These are phyloP conservation scores for Suillus variegatus DNA, from an alignment of 768 basidiomycete species.

Conservation along the genomic window DNA sequence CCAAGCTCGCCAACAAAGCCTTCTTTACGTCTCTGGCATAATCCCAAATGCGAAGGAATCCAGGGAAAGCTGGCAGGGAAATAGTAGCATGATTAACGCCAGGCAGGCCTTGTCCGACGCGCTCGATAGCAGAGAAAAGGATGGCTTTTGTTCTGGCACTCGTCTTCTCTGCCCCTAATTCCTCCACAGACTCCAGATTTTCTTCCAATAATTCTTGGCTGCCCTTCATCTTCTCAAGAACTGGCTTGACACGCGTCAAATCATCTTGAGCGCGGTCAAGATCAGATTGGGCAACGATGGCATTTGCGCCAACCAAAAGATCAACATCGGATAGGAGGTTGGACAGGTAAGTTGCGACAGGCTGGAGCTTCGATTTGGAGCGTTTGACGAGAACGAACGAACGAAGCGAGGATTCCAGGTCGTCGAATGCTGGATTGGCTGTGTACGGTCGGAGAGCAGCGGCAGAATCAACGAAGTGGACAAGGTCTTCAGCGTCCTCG, in stretches of 20 bases:
- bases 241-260: constrained; percentile 68
- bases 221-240: constrained; percentile 85
- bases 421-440: constrained; percentile 73
- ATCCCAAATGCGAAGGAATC: constrained; percentile 80
- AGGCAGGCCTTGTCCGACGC: constrained; percentile 74
- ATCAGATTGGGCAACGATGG: constrained; percentile 82
- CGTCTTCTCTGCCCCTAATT: constrained; percentile 60
- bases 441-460: constrained; percentile 66
- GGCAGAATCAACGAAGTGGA: constrained; percentile 97
- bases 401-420: constrained; percentile 86
- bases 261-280: constrained; percentile 70
- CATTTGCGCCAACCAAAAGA: constrained; percentile 82
- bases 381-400: constrained; percentile 97
- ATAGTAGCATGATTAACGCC: constrained; percentile 50
- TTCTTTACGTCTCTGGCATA: constrained; percentile 81
- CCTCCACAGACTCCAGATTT: constrained; percentile 77
- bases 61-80: constrained; percentile 79
- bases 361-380: constrained; percentile 93
- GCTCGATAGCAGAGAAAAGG: constrained; percentile 69
- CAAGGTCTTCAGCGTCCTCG: constrained; percentile 88
- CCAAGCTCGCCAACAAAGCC: constrained; percentile 77
- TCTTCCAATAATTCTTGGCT: constrained; percentile 78
- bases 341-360: constrained; percentile 87
- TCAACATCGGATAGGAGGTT: constrained; percentile 91
- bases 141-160: constrained; percentile 54